These are phyloP conservation scores for Boletus mariae DNA, from an alignment of 1,284 basidiomycete species.

Conservation along the genomic window DNA sequence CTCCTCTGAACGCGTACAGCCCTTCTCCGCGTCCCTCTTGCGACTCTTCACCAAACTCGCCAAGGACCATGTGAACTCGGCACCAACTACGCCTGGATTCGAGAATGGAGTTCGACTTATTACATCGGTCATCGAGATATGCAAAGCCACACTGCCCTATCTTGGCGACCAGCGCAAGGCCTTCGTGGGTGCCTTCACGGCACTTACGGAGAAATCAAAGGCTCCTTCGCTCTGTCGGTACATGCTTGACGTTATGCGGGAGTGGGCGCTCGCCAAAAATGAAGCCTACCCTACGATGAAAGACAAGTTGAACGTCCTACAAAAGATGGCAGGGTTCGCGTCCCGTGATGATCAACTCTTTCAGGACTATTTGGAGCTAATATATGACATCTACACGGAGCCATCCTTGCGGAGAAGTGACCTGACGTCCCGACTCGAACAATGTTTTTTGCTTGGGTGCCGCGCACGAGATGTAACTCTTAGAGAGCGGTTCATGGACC, in stretches of 20 bases:
- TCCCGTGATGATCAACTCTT: conserved; percentile 72
- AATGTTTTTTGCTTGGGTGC: conserved; percentile 91
- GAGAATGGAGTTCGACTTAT: conserved; percentile 63
- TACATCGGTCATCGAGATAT: conserved; percentile 69
- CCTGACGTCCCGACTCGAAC: conserved; percentile 90
- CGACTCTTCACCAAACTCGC: conserved; percentile 84
- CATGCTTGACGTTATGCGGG: conserved; percentile 82
- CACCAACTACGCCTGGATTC: conserved; percentile 40
- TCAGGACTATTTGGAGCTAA: conserved; percentile 84
- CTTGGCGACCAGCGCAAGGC: conserved; percentile 71
- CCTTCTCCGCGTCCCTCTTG: conserved; percentile 74
- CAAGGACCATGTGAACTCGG: conserved; percentile 81
- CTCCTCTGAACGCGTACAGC: conserved; percentile 82
- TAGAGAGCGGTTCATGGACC: conserved; percentile 86
- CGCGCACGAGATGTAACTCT: conserved; percentile 78
- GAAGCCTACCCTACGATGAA: conserved; percentile 91
- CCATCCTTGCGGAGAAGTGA: conserved; percentile 86
- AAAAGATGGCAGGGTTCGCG: conserved; percentile 92
- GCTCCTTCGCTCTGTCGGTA: conserved; percentile 80
- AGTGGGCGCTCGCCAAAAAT: conserved; percentile 84
- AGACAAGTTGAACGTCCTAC: conserved; percentile 88
- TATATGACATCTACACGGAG: conserved; percentile 94
- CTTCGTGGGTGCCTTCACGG: conserved; percentile 72
- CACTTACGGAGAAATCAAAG: conserved; percentile 91
- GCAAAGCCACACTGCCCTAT: conserved; percentile 58